Base-by-base conservation (phyloP, 2,329 filamentous ascomycete species). In the Pleurostoma richardsiae region DNA sequence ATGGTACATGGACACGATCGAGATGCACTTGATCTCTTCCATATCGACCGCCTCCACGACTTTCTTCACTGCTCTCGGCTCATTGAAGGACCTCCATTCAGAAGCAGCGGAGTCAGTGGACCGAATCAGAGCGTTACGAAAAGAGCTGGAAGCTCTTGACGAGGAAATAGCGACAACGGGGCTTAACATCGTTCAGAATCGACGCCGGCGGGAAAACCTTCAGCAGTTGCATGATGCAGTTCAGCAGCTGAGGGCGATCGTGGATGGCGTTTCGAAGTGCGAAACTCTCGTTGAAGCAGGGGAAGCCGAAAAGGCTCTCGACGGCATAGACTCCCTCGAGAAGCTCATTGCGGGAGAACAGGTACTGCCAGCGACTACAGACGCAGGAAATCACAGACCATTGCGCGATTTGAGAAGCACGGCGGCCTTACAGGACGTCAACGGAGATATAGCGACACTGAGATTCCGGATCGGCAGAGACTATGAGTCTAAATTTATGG, bases 1-100 rank as follows among this genome's bases (percentile, higher is more conserved):
- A 0, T 99, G 94, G 94, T 99, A 99, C 65, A 96, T 99, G 90
- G 94, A 99, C 63, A 99, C 94, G 0, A 90, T 99, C 27, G 94
- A 99, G 63, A 90, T 99, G 46, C 94, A 99, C 63, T 74, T 99
- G 6, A 96, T 99, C 56, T 90, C 89, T 30, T 96, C 91, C 0
- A 99, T 99, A 52, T 97, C 92, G 3, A 90, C 88, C 0, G 94
- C 94, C 1, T 97, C 94, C 0, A 90, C 90, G 1, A 96, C 92
- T 0, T 99, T 99, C 66, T 99, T 99, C 59, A 91, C 90, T 0
- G 94, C 94, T 0, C 73, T 99, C 1, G 92, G 94, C 1, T 95
- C 91, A 1, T 72, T 99, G 31, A 86, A 90, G 54, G 90, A 96
- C 61, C 73, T 99, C 8, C 92, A 99, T 62, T 86, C 86, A 0